Evolutionary conservation across 305 asterid genomes (phyloP).

Genomic region (Fraxinus floribunda): DNA sequence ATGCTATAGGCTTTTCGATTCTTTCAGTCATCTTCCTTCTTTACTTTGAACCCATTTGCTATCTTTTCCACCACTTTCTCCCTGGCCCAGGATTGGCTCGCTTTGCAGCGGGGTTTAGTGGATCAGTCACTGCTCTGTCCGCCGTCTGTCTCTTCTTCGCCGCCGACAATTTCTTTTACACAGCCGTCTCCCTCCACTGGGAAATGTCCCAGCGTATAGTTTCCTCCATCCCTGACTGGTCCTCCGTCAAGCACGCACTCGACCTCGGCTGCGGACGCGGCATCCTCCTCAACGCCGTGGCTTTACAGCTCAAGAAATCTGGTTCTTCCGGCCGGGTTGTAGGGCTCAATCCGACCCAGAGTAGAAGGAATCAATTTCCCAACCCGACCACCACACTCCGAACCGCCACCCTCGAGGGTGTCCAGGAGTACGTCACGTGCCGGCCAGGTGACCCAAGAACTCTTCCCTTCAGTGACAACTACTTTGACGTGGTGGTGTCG

Average conservation of each 20-base stretch:
- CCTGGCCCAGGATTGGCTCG: constrained; percentile 79
- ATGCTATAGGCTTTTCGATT: constrained; percentile 63
- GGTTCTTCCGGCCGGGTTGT: constrained; percentile 95
- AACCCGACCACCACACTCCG: constrained; percentile 56
- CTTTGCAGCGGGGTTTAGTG: constrained; percentile 80
- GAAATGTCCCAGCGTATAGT: constrained; percentile 94
- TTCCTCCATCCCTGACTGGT: constrained; percentile 84
- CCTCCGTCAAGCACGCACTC: constrained; percentile 82
- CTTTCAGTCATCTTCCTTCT: constrained; percentile 63
- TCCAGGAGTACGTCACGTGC: constrained; percentile 95
- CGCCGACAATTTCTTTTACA: constrained; percentile 77
- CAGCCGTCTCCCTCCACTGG: constrained; percentile 88
- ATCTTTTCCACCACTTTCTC: constrained; percentile 46
- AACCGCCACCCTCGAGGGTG: constrained; percentile 87
- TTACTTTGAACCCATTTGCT: constrained; percentile 79
- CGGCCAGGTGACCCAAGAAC: constrained; percentile 84
- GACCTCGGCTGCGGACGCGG: constrained; percentile 98
- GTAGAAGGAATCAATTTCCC: constrained; percentile 4
- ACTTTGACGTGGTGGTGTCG: constrained; percentile 94
- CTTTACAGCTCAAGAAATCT: constrained; percentile 84
- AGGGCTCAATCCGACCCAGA: constrained; percentile 53
- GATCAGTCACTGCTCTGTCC: constrained; percentile 85
- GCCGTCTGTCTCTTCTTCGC: constrained; percentile 88
- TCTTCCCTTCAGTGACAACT: constrained; percentile 76
- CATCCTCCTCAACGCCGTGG: constrained; percentile 85